phyloP scores from a whole-genome alignment of 192 early-diverging fungal species.

The Umbelopsis ramanniana region DNA sequence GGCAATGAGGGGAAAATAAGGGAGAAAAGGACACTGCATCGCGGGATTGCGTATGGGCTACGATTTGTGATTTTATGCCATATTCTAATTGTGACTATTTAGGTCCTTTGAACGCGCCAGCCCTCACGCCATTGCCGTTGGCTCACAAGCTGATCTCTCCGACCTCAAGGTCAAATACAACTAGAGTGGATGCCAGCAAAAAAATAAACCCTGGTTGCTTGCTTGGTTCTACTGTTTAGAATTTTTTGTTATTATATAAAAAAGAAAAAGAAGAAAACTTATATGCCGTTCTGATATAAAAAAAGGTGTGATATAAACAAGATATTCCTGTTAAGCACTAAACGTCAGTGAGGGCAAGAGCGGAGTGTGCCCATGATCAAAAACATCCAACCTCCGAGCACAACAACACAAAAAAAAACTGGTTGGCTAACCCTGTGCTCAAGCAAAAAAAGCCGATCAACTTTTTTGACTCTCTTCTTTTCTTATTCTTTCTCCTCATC shows the following conservation, averaged over 20 bases:
- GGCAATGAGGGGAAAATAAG: no score
- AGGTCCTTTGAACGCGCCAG: constrained; percentile 39
- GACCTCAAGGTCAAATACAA: constrained; percentile 36
- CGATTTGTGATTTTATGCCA: neutral
- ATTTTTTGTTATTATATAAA: constrained; percentile 12
- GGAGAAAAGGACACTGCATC: no score
- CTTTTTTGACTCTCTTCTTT: neutral
- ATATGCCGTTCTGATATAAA: neutral
- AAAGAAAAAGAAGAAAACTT: neutral
- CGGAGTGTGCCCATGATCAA: constrained; percentile 17
- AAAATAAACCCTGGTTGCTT: no score
- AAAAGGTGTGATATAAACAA: constrained; percentile 6
- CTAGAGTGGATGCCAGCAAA: neutral
- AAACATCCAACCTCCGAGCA: constrained; percentile 7
- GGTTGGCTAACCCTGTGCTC: neutral
- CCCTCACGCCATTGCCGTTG: constrained; percentile 29
- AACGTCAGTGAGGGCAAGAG: neutral
- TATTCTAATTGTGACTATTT: neutral
- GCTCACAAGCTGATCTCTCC: constrained; percentile 30
- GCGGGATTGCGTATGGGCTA: no score
- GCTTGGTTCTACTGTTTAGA: constrained; percentile 7
- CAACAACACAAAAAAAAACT: neutral
- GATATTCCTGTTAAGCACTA: neutral
- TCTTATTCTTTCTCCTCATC: neutral
- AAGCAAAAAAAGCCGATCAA: constrained; percentile 11